These are phyloP conservation scores for Sonneratia alba DNA, from an alignment of 345 rosid species.

Conservation along the genomic window DNA sequence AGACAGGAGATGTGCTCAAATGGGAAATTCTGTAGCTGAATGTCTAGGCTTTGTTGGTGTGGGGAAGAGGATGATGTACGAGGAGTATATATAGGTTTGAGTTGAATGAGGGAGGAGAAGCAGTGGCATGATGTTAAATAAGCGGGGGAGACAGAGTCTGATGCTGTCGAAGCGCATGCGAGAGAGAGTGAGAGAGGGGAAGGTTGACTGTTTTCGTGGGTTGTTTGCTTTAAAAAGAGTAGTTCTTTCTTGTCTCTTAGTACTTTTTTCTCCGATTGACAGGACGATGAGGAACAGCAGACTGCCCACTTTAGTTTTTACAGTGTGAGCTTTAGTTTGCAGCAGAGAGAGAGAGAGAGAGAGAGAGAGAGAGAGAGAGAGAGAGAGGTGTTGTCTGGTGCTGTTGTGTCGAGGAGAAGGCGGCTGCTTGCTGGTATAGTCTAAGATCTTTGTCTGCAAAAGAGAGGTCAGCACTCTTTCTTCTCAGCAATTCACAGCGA, in stretches of 20 bases:
- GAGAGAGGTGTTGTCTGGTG: neutral
- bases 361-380: neutral
- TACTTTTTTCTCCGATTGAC: neutral
- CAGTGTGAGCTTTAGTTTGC: neutral
- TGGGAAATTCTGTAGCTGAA: neutral
- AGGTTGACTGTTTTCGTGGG: neutral
- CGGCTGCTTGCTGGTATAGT: neutral
- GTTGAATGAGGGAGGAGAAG: too few relatives aligned
- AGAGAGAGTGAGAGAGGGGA: neutral
- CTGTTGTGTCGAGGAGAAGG: neutral
- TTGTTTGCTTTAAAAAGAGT: neutral
- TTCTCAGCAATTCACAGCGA: neutral
- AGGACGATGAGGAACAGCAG: neutral
- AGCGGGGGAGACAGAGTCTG: neutral
- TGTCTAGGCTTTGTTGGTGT: neutral
- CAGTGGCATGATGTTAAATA: neutral
- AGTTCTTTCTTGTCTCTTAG: neutral
- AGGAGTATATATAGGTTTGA: neutral
- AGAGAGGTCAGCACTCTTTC: neutral
- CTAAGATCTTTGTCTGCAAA: neutral
- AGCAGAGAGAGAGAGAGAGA: neutral
- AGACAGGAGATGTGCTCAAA: too few relatives aligned
- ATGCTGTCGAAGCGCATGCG: conserved; percentile 2
- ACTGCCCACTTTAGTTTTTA: neutral
- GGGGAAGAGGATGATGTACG: neutral